These are phyloP conservation scores for Entomortierella parvispora DNA, from an alignment of 192 early-diverging fungal species.

Conservation along the genomic window DNA sequence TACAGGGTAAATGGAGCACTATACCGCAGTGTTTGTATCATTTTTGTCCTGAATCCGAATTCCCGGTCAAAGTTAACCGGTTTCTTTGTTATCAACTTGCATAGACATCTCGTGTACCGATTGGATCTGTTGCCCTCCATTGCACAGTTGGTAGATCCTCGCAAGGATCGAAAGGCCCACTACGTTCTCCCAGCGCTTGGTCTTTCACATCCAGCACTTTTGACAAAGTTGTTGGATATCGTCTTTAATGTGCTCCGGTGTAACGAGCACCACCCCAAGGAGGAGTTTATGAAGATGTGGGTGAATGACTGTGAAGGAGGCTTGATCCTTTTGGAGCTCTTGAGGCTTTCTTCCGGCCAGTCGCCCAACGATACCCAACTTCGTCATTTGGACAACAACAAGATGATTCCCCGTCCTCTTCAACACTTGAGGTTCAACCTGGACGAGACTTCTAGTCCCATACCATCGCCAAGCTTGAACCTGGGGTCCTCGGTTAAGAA, in stretches of 20 bases:
- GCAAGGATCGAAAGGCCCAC: constrained; percentile 15
- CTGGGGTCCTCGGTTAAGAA: constrained; percentile 41
- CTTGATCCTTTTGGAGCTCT: constrained; percentile 34
- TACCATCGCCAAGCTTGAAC: background rate
- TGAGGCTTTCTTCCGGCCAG: constrained; percentile 19
- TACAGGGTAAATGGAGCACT: constrained; percentile 30
- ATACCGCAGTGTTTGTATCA: background rate
- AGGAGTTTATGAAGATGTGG: constrained; percentile 52
- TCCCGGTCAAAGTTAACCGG: too few species aligned
- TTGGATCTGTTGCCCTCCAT: constrained; percentile 42
- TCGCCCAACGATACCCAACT: constrained; percentile 1
- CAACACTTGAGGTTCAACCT: constrained; percentile 35
- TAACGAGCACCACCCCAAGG: constrained; percentile 51
- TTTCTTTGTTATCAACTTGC: background rate
- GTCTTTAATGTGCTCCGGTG: constrained; percentile 46
- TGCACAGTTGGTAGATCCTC: constrained; percentile 48
- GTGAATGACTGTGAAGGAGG: constrained; percentile 49
- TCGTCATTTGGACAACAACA: constrained; percentile 35
- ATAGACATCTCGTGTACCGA: constrained; percentile 40
- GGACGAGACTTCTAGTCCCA: too few species aligned
- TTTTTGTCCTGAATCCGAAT: too few species aligned
- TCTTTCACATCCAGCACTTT: constrained; percentile 17
- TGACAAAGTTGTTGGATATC: constrained; percentile 49
- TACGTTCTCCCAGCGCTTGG: constrained; percentile 40
- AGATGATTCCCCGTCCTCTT: constrained; percentile 34